phyloP scores from a whole-genome alignment of 1,284 basidiomycete genomes.

The Puccinia hordei region DNA sequence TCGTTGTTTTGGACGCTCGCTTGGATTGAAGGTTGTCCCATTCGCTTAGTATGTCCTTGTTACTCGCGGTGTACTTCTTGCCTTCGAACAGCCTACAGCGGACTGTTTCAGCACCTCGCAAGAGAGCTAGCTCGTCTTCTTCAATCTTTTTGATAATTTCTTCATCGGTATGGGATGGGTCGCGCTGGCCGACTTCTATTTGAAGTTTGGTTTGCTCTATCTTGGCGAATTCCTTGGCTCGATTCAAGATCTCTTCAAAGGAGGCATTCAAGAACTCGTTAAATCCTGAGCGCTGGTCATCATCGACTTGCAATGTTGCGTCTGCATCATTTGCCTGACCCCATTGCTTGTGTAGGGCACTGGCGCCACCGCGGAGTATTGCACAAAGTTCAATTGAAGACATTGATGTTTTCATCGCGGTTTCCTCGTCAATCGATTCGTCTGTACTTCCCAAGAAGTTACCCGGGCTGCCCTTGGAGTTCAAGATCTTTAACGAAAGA shows the following conservation, averaged over 20 bases:
- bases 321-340: conserved; percentile 61
- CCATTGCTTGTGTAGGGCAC: conserved; percentile 59
- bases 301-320: conserved; percentile 62
- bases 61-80: conserved; percentile 61
- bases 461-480: conserved; percentile 57
- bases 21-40: conserved; percentile 62
- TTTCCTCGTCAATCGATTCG: conserved; percentile 61
- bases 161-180: conserved; percentile 54
- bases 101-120: conserved; percentile 66
- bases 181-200: conserved; percentile 48
- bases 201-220: conserved; percentile 52
- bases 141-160: conserved; percentile 60
- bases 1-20: conserved; percentile 61
- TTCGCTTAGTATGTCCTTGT: conserved; percentile 59
- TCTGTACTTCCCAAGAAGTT: conserved; percentile 58
- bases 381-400: conserved; percentile 31
- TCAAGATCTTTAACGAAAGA: conserved; percentile 67
- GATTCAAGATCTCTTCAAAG: conserved; percentile 52
- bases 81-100: conserved; percentile 68
- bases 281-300: conserved; percentile 60
- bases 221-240: conserved; percentile 51
- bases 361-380: conserved; percentile 37
- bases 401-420: conserved; percentile 56
- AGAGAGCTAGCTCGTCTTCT: conserved; percentile 65
- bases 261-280: conserved; percentile 51